Evolutionary conservation across 352 stramenopile species (phyloP).

Genomic region (Phytophthora fragariae): DNA sequence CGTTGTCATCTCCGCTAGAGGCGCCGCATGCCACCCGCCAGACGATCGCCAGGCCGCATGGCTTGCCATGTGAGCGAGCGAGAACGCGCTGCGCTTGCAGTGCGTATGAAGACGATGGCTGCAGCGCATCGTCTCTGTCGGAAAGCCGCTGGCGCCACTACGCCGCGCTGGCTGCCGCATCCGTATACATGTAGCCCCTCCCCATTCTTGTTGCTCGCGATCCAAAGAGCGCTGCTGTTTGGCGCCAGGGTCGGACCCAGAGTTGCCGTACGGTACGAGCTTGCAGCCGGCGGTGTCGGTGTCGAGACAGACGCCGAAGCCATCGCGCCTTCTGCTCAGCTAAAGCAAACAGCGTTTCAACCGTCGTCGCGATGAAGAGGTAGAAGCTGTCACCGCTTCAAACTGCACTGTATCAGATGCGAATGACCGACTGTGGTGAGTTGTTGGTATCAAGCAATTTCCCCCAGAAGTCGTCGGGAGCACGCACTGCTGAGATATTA

Average conservation of each 20-base stretch:
- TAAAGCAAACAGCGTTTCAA: slow-evolving; percentile 7
- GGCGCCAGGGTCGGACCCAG: slow-evolving; percentile 15
- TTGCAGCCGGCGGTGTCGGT: background rate
- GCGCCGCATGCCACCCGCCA: slow-evolving; percentile 29
- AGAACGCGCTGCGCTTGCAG: slow-evolving; percentile 4
- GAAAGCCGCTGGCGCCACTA: slow-evolving; percentile 15
- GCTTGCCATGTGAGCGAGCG: background rate
- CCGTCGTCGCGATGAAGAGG: slow-evolving; percentile 14
- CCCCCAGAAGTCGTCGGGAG: too few species aligned
- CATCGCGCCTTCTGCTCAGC: slow-evolving; percentile 31
- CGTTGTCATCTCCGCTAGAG: background rate
- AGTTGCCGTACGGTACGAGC: slow-evolving; percentile 1
- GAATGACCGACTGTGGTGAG: background rate
- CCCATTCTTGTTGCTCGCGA: background rate
- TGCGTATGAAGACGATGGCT: slow-evolving; percentile 33
- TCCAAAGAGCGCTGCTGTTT: background rate
- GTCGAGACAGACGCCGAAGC: slow-evolving; percentile 15
- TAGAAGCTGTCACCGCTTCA: slow-evolving; percentile 30
- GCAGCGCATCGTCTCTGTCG: slow-evolving; percentile 20
- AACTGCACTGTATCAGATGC: slow-evolving; percentile 32
- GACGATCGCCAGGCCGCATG: slow-evolving; percentile 17
- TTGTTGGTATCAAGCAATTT: too few species aligned
- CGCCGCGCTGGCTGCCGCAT: slow-evolving; percentile 23
- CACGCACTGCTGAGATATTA: too few species aligned
- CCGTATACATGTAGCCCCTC: background rate